These are phyloP conservation scores for Colletotrichum tamarilloi DNA, from an alignment of 2,329 filamentous ascomycete genomes.

Conservation along the genomic window DNA sequence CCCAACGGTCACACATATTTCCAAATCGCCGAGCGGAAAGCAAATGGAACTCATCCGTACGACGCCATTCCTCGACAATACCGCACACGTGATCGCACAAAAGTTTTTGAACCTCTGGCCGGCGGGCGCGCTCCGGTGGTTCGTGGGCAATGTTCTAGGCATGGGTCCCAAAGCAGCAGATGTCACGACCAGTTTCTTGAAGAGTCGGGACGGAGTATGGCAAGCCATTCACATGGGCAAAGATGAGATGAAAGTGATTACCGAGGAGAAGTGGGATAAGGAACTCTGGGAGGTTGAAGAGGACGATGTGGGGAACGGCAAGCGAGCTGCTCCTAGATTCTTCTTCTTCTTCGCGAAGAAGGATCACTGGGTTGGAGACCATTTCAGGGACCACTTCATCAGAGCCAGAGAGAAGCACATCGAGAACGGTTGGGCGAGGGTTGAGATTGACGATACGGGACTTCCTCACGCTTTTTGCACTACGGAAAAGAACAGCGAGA, in stretches of 20 bases:
- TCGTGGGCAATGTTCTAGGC: conserved; percentile 56
- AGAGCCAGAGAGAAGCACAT: conserved; percentile 48
- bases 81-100: conserved; percentile 54
- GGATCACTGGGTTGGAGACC: conserved; percentile 72
- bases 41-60: conserved; percentile 58
- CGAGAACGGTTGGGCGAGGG: conserved; percentile 53
- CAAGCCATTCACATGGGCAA: conserved; percentile 69
- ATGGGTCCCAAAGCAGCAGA: conserved; percentile 61
- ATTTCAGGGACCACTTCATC: conserved; percentile 67
- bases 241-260: conserved; percentile 70
- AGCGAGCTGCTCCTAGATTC: conserved; percentile 57
- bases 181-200: conserved; percentile 65
- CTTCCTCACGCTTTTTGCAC: conserved; percentile 72
- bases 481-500: conserved; percentile 40
- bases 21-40: conserved; percentile 68
- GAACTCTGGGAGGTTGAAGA: conserved; percentile 64
- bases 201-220: conserved; percentile 66
- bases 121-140: conserved; percentile 49
- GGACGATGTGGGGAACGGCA: conserved; percentile 27
- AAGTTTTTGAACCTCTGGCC: conserved; percentile 56
- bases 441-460: conserved; percentile 65
- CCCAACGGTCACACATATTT: conserved; percentile 79
- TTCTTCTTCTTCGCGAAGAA: conserved; percentile 69
- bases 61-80: conserved; percentile 53
- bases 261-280: conserved; percentile 68